Percentiles rank a stretch among this genome's conserved stretches.
phyloP scores from a whole-genome alignment of 257 asterid genomes.

The Solanum gracilifrons region DNA sequence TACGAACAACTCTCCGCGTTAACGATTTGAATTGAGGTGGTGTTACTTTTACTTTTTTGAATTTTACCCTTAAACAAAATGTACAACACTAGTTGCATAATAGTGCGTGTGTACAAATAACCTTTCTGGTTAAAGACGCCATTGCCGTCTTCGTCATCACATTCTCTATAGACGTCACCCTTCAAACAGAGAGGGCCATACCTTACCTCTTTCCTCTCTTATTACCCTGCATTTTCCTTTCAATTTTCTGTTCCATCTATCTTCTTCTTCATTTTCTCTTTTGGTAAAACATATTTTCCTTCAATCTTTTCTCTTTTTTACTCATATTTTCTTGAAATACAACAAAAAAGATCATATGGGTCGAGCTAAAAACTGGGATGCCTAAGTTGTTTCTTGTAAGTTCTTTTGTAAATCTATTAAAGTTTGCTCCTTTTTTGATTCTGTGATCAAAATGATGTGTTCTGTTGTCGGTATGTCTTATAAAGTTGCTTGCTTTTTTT shows the following conservation, averaged over 20 bases:
- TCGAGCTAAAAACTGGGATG: background rate
- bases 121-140: conserved; percentile 2
- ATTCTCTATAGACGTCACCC: conserved; percentile 9
- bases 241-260: background rate
- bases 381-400: conserved; percentile 4
- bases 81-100: background rate
- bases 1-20: too few species aligned
- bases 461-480: background rate
- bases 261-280: background rate
- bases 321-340: background rate
- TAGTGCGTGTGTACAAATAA: background rate
- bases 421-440: background rate
- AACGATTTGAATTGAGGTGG: background rate
- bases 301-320: background rate
- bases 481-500: background rate
- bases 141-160: conserved; percentile 10
- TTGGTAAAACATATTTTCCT: background rate
- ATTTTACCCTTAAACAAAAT: background rate
- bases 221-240: background rate
- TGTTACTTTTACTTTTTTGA: background rate
- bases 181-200: background rate
- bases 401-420: background rate
- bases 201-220: background rate
- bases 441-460: background rate
- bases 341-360: background rate